phyloP scores from a whole-genome alignment of 768 basidiomycete species.

The Tylopilus intermedius region DNA sequence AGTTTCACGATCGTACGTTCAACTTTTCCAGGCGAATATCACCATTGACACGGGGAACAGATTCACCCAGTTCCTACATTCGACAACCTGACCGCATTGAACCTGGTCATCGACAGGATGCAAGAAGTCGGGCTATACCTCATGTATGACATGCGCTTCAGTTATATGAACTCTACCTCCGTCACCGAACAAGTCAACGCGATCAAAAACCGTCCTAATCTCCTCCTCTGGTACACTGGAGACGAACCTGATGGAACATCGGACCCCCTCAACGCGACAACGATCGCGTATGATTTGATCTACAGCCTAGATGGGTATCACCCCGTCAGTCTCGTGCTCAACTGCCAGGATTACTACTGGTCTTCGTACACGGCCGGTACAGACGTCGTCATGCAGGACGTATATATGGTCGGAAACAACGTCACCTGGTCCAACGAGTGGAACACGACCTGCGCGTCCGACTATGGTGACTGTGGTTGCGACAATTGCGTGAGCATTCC shows the following conservation, averaged over 20 bases:
- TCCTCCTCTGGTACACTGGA: constrained; percentile 69
- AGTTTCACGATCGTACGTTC: constrained; percentile 32
- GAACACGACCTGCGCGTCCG: constrained; percentile 56
- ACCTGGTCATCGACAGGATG: constrained; percentile 62
- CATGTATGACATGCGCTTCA: constrained; percentile 80
- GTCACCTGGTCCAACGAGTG: constrained; percentile 58
- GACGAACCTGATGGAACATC: constrained; percentile 72
- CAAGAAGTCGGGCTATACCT: constrained; percentile 65
- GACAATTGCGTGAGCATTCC: constrained; percentile 49
- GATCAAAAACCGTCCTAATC: constrained; percentile 62
- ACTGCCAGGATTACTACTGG: constrained; percentile 66
- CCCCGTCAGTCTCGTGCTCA: constrained; percentile 60
- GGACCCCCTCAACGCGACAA: constrained; percentile 57
- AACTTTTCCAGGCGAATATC: background rate
- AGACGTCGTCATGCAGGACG: constrained; percentile 69
- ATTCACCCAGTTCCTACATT: constrained; percentile 71
- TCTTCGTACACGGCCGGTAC: constrained; percentile 53
- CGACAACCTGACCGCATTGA: constrained; percentile 52
- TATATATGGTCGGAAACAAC: constrained; percentile 48
- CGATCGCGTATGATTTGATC: constrained; percentile 50
- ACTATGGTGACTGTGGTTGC: constrained; percentile 72
- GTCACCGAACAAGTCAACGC: constrained; percentile 65
- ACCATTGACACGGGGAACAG: constrained; percentile 24
- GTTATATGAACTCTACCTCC: constrained; percentile 59
- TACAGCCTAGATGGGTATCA: constrained; percentile 62